Base-by-base conservation (phyloP, 306 rosid genomes). In the Prunus padus region DNA sequence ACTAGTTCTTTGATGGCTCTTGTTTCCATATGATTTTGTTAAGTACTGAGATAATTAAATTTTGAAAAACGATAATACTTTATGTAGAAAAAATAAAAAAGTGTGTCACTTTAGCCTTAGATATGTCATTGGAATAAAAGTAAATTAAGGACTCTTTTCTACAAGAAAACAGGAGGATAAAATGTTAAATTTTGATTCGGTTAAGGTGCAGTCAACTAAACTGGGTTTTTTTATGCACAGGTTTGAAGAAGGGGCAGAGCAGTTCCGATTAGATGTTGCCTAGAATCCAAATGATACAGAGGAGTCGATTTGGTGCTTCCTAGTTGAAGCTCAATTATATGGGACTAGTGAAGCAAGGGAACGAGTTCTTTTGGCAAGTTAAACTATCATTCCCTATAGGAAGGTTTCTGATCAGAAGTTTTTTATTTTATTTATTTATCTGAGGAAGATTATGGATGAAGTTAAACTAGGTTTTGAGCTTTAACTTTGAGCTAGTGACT, bases 221-320 rank as follows among this genome's bases (percentile, higher is more conserved):
- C 72, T 72, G 25, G 47, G 25, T 57, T 61, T 47, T 73, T 62
- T 72, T 77, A 15, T 73, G 57, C 57, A 19, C 80, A 91, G 96
- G 79, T 88, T 90, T 79, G 93, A 86, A 79, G 97, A 90, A 75
- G 98, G 95, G 69, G 96, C 96, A 46, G 92, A 88, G 82, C 98
- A 94, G 86, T 94, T 94, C 72, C 89, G 96, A 57, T 75, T 94
- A 85, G 98, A 94, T 77, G 93, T 90, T 79, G 97, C 97, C 7
- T 97, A 90, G 65, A 94, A 90, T 78, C 95, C 98, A 47, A 94
- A 92, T 80, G 97, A 94, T 50, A 94, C 95, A 0, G 96, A 92
- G 76, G 97, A 92, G 80, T 91, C 98, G 74, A 94, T 92, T 67
- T 92, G 97, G 96, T 94, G 95, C 76, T 94, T 86, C 86, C 87